phyloP scores from a whole-genome alignment of 2,329 filamentous ascomycete genomes.

The Leptodontidium sp. region DNA sequence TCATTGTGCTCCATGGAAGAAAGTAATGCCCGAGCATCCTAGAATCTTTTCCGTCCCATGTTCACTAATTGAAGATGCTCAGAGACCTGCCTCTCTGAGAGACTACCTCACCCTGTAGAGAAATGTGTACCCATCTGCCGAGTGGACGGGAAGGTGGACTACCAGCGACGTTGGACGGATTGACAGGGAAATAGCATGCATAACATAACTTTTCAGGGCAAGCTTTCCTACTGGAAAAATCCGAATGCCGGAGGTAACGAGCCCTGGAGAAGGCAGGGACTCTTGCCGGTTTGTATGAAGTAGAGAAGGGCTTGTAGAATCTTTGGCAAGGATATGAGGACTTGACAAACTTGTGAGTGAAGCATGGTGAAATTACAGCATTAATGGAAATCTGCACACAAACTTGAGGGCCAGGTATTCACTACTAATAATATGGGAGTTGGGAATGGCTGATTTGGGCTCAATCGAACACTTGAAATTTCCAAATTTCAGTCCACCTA shows the following conservation, averaged over 20 bases:
- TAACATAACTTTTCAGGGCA: background rate
- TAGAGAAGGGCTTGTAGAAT: too few relatives aligned
- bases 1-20: background rate
- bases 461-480: background rate
- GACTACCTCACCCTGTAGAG: background rate
- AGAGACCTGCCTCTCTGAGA: background rate
- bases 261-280: too few relatives aligned
- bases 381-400: too few relatives aligned
- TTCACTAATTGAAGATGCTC: background rate
- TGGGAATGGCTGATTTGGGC: too few relatives aligned
- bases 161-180: constrained; percentile 7
- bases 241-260: background rate
- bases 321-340: background rate
- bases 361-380: too few relatives aligned
- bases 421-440: too few relatives aligned
- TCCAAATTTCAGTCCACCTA: background rate
- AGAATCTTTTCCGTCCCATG: background rate
- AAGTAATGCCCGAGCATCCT: background rate
- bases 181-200: constrained; percentile 15
- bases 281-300: too few relatives aligned
- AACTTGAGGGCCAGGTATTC: too few relatives aligned
- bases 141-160: constrained; percentile 20
- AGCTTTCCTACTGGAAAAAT: background rate
- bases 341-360: background rate
- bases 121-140: background rate